These are phyloP conservation scores for Escovopsis sp. DNA, from an alignment of 2,329 filamentous ascomycete genomes.

Conservation along the genomic window DNA sequence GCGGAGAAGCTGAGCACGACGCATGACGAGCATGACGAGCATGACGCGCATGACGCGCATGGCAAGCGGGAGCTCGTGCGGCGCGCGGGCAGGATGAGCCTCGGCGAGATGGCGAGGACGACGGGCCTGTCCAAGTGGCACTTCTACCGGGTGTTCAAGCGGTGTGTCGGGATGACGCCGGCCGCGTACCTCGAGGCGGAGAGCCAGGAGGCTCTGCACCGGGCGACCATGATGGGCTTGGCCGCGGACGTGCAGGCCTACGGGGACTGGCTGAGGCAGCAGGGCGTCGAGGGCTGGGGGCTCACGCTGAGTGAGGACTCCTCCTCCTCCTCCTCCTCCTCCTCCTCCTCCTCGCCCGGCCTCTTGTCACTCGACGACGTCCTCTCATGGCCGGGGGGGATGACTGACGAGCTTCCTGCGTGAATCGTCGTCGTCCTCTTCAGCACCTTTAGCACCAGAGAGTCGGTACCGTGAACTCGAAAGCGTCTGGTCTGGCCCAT, in stretches of 20 bases:
- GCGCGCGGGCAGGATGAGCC: constrained; percentile 11
- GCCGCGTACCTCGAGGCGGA: constrained; percentile 14
- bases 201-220: neutral
- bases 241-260: constrained; percentile 1
- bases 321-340: no score
- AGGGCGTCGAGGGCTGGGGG: neutral
- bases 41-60: constrained; percentile 1
- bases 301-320: neutral
- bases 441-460: no score
- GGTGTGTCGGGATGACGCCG: constrained; percentile 34
- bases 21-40: constrained; percentile 1
- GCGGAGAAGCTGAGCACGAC: constrained; percentile 3
- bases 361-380: constrained; percentile 8
- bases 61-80: neutral
- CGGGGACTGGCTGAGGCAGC: neutral
- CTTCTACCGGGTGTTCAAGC: constrained; percentile 45
- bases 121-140: constrained; percentile 41
- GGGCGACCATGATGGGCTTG: neutral
- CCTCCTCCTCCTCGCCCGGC: no score
- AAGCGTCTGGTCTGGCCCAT: no score
- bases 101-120: constrained; percentile 33
- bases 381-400: constrained; percentile 5
- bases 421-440: no score
- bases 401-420: no score
- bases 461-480: no score